Percentiles rank a stretch among this genome's conserved stretches.
These are phyloP conservation scores for Apophysomyces sp. DNA, from an alignment of 371 early-diverging fungal genomes.

Conservation along the genomic window DNA sequence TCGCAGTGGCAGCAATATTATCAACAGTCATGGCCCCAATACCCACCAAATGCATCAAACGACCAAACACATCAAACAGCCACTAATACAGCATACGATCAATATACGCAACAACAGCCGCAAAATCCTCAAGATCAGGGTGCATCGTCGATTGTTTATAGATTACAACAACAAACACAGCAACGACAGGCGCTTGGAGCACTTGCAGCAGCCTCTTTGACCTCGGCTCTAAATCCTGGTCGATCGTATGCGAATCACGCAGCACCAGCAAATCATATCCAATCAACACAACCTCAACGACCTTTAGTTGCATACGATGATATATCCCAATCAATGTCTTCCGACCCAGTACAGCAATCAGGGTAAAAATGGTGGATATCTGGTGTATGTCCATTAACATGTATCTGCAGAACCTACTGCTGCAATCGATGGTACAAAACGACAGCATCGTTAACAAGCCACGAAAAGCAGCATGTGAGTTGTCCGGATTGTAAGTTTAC, in stretches of 20 bases:
- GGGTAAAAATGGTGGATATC: neutral
- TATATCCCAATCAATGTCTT: neutral
- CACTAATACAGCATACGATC: neutral
- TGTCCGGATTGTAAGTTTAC: constrained; percentile 31
- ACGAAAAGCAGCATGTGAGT: constrained; percentile 32
- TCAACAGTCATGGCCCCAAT: neutral
- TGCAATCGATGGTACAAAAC: constrained; percentile 30
- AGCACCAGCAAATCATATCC: neutral
- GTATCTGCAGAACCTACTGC: constrained; percentile 11
- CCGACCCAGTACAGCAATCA: constrained; percentile 5
- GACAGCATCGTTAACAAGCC: constrained; percentile 24
- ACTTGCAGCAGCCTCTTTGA: constrained; percentile 30
- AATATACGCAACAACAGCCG: neutral
- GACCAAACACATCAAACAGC: neutral
- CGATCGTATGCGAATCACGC: constrained; percentile 2
- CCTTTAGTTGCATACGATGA: constrained; percentile 10
- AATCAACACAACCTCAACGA: constrained; percentile 1
- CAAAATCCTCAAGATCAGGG: neutral
- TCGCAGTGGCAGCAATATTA: neutral
- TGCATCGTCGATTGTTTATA: constrained; percentile 17
- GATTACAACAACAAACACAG: constrained; percentile 34
- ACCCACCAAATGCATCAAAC: neutral
- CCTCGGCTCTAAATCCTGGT: constrained; percentile 11
- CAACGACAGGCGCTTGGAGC: constrained; percentile 23
- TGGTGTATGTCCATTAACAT: neutral